Evolutionary conservation across 1,284 basidiomycete species (phyloP).

Genomic region (Hymenochaete sp.): DNA sequence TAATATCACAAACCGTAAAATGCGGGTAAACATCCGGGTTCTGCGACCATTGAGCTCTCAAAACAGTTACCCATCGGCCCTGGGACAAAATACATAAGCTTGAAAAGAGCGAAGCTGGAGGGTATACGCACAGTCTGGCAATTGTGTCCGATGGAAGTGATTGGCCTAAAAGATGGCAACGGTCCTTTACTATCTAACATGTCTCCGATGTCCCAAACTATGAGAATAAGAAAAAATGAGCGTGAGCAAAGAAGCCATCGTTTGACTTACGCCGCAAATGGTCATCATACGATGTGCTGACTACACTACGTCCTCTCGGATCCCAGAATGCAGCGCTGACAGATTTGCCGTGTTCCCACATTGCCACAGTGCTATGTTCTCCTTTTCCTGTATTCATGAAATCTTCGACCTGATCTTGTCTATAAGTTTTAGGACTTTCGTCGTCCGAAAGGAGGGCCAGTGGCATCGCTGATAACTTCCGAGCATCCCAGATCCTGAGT

Average conservation of each 20-base stretch:
- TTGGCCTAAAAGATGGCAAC: slow-evolving; percentile 55
- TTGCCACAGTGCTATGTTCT: slow-evolving; percentile 44
- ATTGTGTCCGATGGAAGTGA: slow-evolving; percentile 53
- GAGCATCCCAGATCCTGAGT: slow-evolving; percentile 65
- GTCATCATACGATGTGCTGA: slow-evolving; percentile 77
- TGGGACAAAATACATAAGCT: slow-evolving; percentile 23
- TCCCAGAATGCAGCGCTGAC: slow-evolving; percentile 80
- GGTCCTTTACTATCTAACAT: slow-evolving; percentile 35
- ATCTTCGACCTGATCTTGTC: slow-evolving; percentile 38
- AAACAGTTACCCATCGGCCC: slow-evolving; percentile 71
- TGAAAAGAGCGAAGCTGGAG: background rate
- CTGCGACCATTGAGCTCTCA: slow-evolving; percentile 66
- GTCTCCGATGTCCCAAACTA: slow-evolving; percentile 66
- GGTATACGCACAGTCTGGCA: slow-evolving; percentile 58
- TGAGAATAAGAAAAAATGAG: background rate
- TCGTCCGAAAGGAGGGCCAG: slow-evolving; percentile 22
- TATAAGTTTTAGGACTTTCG: slow-evolving; percentile 35
- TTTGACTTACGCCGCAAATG: slow-evolving; percentile 56
- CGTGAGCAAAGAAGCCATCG: slow-evolving; percentile 3
- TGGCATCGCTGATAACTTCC: slow-evolving; percentile 45
- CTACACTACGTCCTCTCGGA: slow-evolving; percentile 59
- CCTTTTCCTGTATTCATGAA: slow-evolving; percentile 44
- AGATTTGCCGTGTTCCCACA: slow-evolving; percentile 63
- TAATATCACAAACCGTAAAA: slow-evolving; percentile 50
- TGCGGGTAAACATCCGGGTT: slow-evolving; percentile 73